phyloP scores from a whole-genome alignment of 73 alveolate genomes.

The Tetrahymena malaccensis region DNA sequence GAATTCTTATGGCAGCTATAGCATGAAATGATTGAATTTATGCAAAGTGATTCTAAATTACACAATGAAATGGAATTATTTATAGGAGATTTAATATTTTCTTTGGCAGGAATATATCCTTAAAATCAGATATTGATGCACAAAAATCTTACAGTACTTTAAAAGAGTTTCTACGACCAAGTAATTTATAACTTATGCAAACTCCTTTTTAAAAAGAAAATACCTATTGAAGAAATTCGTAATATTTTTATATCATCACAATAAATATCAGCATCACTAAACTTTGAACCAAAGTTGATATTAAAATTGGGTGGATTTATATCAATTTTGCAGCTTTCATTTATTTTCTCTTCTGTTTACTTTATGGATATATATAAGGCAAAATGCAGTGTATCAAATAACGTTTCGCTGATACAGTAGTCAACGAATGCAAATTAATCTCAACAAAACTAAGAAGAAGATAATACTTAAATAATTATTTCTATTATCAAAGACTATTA shows the following conservation, averaged over 20 bases:
- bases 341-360: background rate
- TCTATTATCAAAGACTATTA: background rate
- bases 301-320: background rate
- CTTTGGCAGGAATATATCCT: background rate
- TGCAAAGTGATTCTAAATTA: background rate
- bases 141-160: background rate
- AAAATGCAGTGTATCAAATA: background rate
- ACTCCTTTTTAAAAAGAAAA: background rate
- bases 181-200: background rate
- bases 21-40: background rate
- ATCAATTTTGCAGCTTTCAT: background rate
- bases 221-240: background rate
- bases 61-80: background rate
- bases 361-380: background rate
- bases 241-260: background rate
- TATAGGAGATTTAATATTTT: background rate
- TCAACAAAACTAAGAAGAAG: background rate
- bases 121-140: background rate
- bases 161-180: background rate
- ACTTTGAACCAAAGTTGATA: background rate
- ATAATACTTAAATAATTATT: background rate
- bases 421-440: background rate
- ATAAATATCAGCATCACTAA: background rate
- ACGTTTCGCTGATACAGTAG: background rate
- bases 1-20: background rate